These are phyloP conservation scores for Hamiltosporidium tvaerminnensis DNA, from an alignment of 371 early-diverging fungal species.

Conservation along the genomic window DNA sequence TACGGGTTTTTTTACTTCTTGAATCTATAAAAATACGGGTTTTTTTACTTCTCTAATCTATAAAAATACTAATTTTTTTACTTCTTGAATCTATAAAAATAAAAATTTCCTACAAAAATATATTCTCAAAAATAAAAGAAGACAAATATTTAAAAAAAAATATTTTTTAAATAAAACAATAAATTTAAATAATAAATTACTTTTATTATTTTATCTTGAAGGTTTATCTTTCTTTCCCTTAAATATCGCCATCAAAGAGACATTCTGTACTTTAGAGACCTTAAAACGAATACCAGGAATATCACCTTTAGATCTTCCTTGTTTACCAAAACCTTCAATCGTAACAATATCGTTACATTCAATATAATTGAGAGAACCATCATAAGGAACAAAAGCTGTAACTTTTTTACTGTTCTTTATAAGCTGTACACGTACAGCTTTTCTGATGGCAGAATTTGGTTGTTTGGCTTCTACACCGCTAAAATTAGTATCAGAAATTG, in stretches of 20 bases:
- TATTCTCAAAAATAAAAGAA: too few species aligned
- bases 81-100: too few species aligned
- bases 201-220: neutral
- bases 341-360: conserved; percentile 66
- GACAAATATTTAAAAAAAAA: too few species aligned
- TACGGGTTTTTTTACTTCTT: too few species aligned
- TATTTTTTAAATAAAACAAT: too few species aligned
- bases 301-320: conserved; percentile 86
- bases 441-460: conserved; percentile 99
- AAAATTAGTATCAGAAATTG: conserved; percentile 16
- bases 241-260: conserved; percentile 88
- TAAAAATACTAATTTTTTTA: too few species aligned
- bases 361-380: conserved; percentile 94
- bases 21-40: too few species aligned
- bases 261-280: conserved; percentile 98
- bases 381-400: conserved; percentile 99
- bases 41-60: too few species aligned
- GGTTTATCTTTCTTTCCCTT: conserved; percentile 99
- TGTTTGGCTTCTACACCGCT: conserved; percentile 99
- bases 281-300: conserved; percentile 99
- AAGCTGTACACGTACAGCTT: conserved; percentile 98
- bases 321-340: conserved; percentile 54
- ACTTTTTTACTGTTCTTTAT: conserved; percentile 99
- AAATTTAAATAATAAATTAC: neutral
- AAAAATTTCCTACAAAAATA: too few species aligned